Percentiles rank a stretch among this genome's conserved stretches.
These are phyloP conservation scores for Entomortierella parvispora DNA, from an alignment of 192 early-diverging fungal genomes.

Conservation along the genomic window DNA sequence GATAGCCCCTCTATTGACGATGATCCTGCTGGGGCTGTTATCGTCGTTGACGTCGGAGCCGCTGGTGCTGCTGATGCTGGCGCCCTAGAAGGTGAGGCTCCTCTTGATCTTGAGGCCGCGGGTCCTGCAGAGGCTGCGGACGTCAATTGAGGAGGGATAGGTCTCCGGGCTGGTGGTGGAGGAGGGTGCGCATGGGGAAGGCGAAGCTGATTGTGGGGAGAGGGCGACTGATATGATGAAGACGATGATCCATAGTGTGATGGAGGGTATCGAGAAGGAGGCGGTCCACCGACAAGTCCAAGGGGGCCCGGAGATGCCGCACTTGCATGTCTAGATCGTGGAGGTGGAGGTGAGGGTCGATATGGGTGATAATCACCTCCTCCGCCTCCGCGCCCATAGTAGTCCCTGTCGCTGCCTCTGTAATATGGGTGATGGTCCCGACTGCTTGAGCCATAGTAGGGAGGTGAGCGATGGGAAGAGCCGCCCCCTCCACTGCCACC, in stretches of 20 bases:
- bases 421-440: slow-evolving; percentile 46
- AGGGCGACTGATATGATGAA: slow-evolving; percentile 40
- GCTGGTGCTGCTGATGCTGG: slow-evolving; percentile 5
- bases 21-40: background rate
- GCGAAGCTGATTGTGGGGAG: slow-evolving; percentile 47
- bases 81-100: slow-evolving; percentile 15
- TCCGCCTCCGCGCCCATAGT: slow-evolving; percentile 32
- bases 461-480: slow-evolving; percentile 42
- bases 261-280: slow-evolving; percentile 9
- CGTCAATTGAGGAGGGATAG: slow-evolving; percentile 28
- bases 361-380: slow-evolving; percentile 40
- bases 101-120: slow-evolving; percentile 1
- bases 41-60: slow-evolving; percentile 1
- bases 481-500: no score
- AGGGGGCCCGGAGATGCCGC: slow-evolving; percentile 35
- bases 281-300: slow-evolving; percentile 20
- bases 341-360: slow-evolving; percentile 47
- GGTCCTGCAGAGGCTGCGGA: background rate
- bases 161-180: slow-evolving; percentile 43
- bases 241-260: slow-evolving; percentile 31
- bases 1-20: no score
- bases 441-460: slow-evolving; percentile 33
- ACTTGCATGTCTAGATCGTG: slow-evolving; percentile 43
- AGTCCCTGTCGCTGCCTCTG: slow-evolving; percentile 33
- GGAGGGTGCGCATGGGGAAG: slow-evolving; percentile 48